phyloP scores from a whole-genome alignment of 2,329 filamentous ascomycete genomes.

The Neopestalotiopsis rosae region DNA sequence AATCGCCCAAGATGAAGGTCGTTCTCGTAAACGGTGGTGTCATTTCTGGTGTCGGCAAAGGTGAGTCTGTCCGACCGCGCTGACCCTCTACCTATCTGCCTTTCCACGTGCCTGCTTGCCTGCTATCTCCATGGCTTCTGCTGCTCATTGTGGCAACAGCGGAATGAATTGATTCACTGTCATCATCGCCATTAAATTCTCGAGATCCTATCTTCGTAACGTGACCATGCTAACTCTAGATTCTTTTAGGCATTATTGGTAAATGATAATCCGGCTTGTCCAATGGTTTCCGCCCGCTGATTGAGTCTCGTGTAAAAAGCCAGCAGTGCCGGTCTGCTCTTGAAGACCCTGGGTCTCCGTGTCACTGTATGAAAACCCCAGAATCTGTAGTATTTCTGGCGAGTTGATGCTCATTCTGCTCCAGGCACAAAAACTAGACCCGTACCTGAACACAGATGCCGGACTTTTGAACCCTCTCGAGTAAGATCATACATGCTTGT shows the following conservation, averaged over 20 bases:
- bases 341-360: constrained; percentile 76
- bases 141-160: background rate
- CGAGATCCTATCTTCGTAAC: background rate
- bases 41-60: constrained; percentile 54
- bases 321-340: constrained; percentile 73
- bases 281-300: constrained; percentile 15
- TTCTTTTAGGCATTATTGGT: constrained; percentile 16
- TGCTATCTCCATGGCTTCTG: no score
- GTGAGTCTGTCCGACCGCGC: constrained; percentile 17
- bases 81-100: background rate
- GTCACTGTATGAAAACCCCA: constrained; percentile 47
- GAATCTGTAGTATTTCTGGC: constrained; percentile 28
- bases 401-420: constrained; percentile 21
- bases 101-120: background rate
- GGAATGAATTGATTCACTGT: background rate
- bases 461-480: constrained; percentile 54
- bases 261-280: background rate
- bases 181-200: background rate
- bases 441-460: constrained; percentile 78
- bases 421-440: constrained; percentile 52
- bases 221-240: constrained; percentile 15
- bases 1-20: constrained; percentile 20
- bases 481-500: background rate
- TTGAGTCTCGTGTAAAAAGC: constrained; percentile 58
- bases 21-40: constrained; percentile 37